phyloP scores from a whole-genome alignment of 768 basidiomycete species.

The Coprinopsis cinerea region DNA sequence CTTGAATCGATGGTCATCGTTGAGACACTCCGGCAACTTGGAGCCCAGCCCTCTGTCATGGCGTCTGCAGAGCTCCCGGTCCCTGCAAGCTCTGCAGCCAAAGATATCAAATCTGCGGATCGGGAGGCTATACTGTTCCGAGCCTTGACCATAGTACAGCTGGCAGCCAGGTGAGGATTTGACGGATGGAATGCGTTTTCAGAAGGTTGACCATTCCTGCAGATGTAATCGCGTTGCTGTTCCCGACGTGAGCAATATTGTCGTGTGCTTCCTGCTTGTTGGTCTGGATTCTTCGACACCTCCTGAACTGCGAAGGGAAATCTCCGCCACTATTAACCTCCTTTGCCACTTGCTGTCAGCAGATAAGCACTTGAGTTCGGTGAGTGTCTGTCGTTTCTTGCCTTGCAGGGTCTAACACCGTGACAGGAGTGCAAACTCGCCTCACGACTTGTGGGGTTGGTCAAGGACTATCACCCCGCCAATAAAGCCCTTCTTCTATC shows the following conservation, averaged over 20 bases:
- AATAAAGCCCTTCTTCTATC: conserved; percentile 48
- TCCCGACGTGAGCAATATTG: conserved; percentile 40
- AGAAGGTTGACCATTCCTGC: too few species aligned
- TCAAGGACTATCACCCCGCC: conserved; percentile 33
- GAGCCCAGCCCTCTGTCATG: conserved; percentile 34
- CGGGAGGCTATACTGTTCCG: conserved; percentile 33
- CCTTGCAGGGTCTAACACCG: neutral
- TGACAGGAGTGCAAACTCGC: conserved; percentile 43
- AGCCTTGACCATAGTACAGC: conserved; percentile 34
- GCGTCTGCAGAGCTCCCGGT: conserved; percentile 26
- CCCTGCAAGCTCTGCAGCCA: conserved; percentile 4
- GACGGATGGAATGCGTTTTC: too few species aligned
- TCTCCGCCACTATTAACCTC: conserved; percentile 41
- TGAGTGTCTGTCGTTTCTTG: conserved; percentile 13
- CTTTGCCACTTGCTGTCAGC: conserved; percentile 38
- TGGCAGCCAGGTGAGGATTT: conserved; percentile 41
- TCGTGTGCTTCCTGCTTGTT: conserved; percentile 46
- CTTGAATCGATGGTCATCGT: conserved; percentile 19
- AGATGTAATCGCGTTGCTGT: too few species aligned
- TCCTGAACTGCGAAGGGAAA: conserved; percentile 37
- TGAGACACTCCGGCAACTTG: conserved; percentile 36
- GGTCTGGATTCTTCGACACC: conserved; percentile 49
- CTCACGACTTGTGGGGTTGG: conserved; percentile 36
- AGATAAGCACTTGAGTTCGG: conserved; percentile 20
- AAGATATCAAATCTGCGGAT: conserved; percentile 13